Percentiles rank a stretch among this genome's conserved stretches.
These are phyloP conservation scores for Letharia lupina DNA, from an alignment of 495 filamentous ascomycete genomes.

Conservation along the genomic window DNA sequence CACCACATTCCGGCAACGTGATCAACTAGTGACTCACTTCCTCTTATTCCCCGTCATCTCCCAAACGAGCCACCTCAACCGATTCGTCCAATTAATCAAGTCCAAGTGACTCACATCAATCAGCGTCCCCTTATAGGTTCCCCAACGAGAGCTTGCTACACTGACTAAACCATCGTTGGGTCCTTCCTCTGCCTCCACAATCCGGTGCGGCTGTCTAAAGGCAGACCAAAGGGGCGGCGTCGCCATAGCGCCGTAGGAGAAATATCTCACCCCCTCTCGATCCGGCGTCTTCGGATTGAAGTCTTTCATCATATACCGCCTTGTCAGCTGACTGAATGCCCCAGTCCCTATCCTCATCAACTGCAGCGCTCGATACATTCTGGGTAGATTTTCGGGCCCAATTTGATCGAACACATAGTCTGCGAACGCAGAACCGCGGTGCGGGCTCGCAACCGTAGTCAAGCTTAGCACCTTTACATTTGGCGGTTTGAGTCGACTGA, in stretches of 20 bases:
- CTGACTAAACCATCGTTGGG: constrained; percentile 91
- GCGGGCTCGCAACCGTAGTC: constrained; percentile 83
- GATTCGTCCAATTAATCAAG: constrained; percentile 93
- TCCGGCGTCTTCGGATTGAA: constrained; percentile 82
- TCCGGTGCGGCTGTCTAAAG: constrained; percentile 62
- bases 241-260: constrained; percentile 79
- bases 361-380: constrained; percentile 61
- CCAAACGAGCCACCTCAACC: constrained; percentile 61
- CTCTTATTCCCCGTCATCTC: constrained; percentile 58
- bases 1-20: neutral
- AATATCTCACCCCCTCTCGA: constrained; percentile 69
- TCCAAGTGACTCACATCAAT: constrained; percentile 81
- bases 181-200: constrained; percentile 65
- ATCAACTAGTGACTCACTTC: constrained; percentile 35
- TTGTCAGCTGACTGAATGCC: constrained; percentile 80
- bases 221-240: constrained; percentile 59
- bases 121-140: constrained; percentile 88
- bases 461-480: constrained; percentile 68
- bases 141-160: constrained; percentile 78
- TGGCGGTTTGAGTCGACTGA: constrained; percentile 62
- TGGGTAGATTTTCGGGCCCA: constrained; percentile 51
- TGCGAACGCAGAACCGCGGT: constrained; percentile 76
- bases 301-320: constrained; percentile 64
- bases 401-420: constrained; percentile 73
- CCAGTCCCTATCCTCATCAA: constrained; percentile 63